Evolutionary conservation across 1,284 basidiomycete species (phyloP), one percentile per base, ranked within the genome.

Genomic region (Papiliotrema flavescens): DNA sequence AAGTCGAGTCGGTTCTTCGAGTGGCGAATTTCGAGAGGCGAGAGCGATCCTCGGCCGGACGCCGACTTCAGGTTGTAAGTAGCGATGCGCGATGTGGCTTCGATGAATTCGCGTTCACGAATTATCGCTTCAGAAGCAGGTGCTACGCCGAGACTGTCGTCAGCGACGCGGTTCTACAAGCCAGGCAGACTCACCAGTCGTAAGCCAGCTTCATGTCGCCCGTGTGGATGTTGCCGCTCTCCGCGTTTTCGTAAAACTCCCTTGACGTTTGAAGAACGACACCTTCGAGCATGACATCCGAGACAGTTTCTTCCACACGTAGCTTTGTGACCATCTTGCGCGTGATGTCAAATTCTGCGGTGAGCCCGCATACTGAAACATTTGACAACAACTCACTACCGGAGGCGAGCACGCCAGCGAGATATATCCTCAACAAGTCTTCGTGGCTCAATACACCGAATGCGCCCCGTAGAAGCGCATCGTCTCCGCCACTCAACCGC

Each of bases 121-220:
- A 75, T 65, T 53, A 93, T 81, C 0, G 79, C 79, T 9, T 84
- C 81, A 0, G 90, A 86, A 13, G 79, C 73, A 3, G 79, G 79
- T 0, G 88, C 84, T 2, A 95, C 88, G 42, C 84, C 78, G 50
- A 96, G 80, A 64, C 93, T 95, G 59, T 22, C 34, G 47, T 20
- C 44, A 20, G 17, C 28, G 11, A 24, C 24, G 26, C 35, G 8
- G 17, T 9, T n/a, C 28, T 17, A 17, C 22, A 28, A 24, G 32
- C 32, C 6, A 28, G 17, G 20, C n/a, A 3, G 15, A 70, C 82
- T 70, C 71, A 94, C 93, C 92, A 95, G 56, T 95, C 90, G 73
- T 93, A 93, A 1, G 93, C 93, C 39, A 91, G 79, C 74, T 91
- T 94, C 92, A 97, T 96, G 50, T 94, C 90, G 5, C 92, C 92